Base-by-base conservation (phyloP, 1,284 basidiomycete genomes). In the Heterobasidion occidentale region DNA sequence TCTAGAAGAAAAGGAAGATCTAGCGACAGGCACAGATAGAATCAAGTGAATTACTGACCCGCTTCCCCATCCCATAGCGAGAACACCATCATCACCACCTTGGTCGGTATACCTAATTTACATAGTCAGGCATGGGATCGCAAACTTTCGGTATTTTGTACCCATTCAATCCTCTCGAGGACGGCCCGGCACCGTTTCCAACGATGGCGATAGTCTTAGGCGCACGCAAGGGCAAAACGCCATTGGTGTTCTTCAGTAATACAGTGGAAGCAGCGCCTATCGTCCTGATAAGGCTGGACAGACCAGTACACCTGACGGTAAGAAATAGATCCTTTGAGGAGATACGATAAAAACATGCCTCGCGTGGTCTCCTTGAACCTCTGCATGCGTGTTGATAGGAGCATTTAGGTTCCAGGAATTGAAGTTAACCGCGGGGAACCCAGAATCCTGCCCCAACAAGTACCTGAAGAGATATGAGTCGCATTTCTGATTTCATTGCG, bases 191-290 rank as follows among this genome's bases (percentile, higher is more conserved):
- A 56, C 82, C 86, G 56, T 77, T 79, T 4, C 86, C 87, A 55
- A 88, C 76, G 20, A 90, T 71, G 0, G 74, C 83, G 52, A 89
- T 76, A 5, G 72, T 74, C 60, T 71, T 71, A 0, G 79, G 79
- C 17, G 70, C 71, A 1, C 71, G 73, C n/a, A 90, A 69, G 2
- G 89, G 89, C 0, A 92, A 72, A 1, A 73, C 70, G 3, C 70
- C 69, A 46, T 77, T 73, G 1, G 64, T 66, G 67, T 92, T 92
- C 74, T 92, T 92, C 52, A 92, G 75, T 27, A 94, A 71, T 7
- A 92, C 83, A 1, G 83, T 86, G 0, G 84, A 84, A 0, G 86
- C 83, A 0, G 78, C 78, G n/a, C 81, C 88, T 45, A 91, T 83
- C 51, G 80, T 72, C 9, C 85, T 78, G 45, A 89, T 85, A 12